Conservation (phyloP, 2,329 filamentous ascomycete genomes). For the Mycosphaerella sp. region DNA sequence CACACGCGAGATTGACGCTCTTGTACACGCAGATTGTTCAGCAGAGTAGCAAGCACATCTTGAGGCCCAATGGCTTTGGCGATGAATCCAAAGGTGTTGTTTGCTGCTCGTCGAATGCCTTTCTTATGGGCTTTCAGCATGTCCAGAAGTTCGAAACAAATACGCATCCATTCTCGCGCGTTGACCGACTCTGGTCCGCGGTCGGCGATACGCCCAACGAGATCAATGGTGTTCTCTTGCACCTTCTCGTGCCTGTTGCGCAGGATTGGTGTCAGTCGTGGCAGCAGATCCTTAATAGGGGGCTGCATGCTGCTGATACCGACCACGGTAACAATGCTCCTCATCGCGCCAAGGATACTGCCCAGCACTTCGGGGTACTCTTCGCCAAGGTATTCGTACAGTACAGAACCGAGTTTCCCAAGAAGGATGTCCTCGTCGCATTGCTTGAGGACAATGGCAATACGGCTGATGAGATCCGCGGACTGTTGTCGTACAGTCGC, state of each 20-base stretch:
- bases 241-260: conserved; percentile 99
- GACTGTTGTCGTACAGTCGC: conserved; percentile 95
- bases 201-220: conserved; percentile 96
- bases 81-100: conserved; percentile 99
- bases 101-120: conserved; percentile 93
- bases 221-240: conserved; percentile 96
- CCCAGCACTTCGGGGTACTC: conserved; percentile 97
- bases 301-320: conserved; percentile 98
- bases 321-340: conserved; percentile 95
- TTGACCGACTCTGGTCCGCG: conserved; percentile 95
- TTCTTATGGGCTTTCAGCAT: conserved; percentile 99
- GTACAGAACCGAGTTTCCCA: conserved; percentile 86
- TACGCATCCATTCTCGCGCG: conserved; percentile 98
- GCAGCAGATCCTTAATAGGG: conserved; percentile 91
- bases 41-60: conserved; percentile 87
- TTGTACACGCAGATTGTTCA: conserved; percentile 95
- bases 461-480: conserved; percentile 90
- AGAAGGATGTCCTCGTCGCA: conserved; percentile 94
- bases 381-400: conserved; percentile 97
- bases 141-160: conserved; percentile 96
- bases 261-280: conserved; percentile 92
- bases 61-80: conserved; percentile 98
- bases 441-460: conserved; percentile 98
- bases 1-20: conserved; percentile 98
- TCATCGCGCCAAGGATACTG: conserved; percentile 88